Conservation (phyloP, 140 eudicot species). For the Cichorium intybus region DNA sequence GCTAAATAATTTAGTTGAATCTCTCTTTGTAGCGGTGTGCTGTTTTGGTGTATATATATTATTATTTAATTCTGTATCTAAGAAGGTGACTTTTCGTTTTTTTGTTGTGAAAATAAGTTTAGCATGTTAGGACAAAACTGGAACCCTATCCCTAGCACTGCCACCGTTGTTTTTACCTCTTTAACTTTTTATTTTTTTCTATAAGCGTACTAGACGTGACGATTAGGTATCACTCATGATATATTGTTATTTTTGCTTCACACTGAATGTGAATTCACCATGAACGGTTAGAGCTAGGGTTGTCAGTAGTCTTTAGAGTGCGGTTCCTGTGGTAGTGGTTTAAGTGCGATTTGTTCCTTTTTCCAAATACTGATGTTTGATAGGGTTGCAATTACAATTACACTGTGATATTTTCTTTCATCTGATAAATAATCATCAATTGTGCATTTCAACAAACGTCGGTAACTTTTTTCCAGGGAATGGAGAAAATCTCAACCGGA, state of each 20-base stretch:
- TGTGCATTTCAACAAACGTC: constrained; percentile 20
- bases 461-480: constrained; percentile 43
- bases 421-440: not conserved
- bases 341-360: not conserved
- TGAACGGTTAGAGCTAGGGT: constrained; percentile 13
- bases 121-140: constrained; percentile 12
- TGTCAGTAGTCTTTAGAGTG: constrained; percentile 6
- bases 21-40: constrained; percentile 2
- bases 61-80: not conserved
- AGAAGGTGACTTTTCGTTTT: constrained; percentile 14
- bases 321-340: constrained; percentile 10
- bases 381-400: constrained; percentile 5
- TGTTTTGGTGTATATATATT: not conserved
- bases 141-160: constrained; percentile 18
- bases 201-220: not conserved
- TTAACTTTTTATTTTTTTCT: not conserved
- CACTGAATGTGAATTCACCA: constrained; percentile 6
- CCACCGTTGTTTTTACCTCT: not conserved
- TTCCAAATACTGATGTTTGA: not conserved
- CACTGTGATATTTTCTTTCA: not conserved
- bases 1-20: constrained; percentile 8
- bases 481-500: constrained; percentile 33
- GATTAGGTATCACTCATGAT: constrained; percentile 18
- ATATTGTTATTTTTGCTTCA: not conserved
- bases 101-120: constrained; percentile 1